A percentile compares a stretch with the other conserved stretches of the same genome.
These are phyloP conservation scores for Silybum marianum DNA, from an alignment of 129 eudicot species.

Conservation along the genomic window DNA sequence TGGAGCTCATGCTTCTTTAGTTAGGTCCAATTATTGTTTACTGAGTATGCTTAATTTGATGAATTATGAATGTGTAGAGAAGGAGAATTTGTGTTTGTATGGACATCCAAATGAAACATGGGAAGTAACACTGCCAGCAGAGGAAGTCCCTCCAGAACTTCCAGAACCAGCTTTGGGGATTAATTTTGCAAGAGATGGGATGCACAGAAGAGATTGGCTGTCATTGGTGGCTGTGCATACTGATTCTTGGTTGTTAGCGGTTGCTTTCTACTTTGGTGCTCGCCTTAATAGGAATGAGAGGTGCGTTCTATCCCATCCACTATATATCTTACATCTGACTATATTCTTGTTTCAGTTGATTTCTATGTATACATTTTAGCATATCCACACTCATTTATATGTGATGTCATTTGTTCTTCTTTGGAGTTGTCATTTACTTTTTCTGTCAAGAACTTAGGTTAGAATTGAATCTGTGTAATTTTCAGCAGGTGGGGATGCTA, in stretches of 20 bases:
- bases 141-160: conserved; percentile 74
- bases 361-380: background rate
- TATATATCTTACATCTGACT: background rate
- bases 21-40: background rate
- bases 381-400: background rate
- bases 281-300: conserved; percentile 69
- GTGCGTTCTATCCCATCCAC: conserved; percentile 21
- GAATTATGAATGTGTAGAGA: conserved; percentile 32
- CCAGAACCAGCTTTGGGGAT: conserved; percentile 78
- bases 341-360: background rate
- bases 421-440: background rate
- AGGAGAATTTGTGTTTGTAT: conserved; percentile 72
- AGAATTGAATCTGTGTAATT: background rate
- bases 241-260: conserved; percentile 71
- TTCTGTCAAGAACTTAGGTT: conserved; percentile 5
- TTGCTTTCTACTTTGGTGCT: conserved; percentile 71
- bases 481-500: background rate
- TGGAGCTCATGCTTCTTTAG: conserved; percentile 11
- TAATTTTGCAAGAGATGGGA: conserved; percentile 73
- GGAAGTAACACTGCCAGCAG: conserved; percentile 73
- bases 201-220: conserved; percentile 66
- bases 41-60: conserved; percentile 8
- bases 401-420: background rate
- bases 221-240: conserved; percentile 71
- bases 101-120: conserved; percentile 71